Percentiles rank a stretch among this genome's conserved stretches.
phyloP scores from a whole-genome alignment of 176 grass and related monocot genomes.

The Juncus inflexus region DNA sequence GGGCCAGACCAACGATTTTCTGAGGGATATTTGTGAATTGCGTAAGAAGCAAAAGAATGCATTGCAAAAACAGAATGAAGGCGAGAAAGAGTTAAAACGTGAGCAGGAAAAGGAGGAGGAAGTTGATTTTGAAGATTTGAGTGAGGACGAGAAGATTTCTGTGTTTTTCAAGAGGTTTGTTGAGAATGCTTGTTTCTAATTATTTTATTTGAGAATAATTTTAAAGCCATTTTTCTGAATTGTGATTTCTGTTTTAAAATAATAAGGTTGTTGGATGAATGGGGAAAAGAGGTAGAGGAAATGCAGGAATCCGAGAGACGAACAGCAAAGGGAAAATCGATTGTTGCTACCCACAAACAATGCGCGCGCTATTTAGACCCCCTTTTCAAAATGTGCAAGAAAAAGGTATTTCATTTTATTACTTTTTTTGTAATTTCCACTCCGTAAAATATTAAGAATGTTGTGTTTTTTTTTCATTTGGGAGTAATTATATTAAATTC shows the following conservation, averaged over 20 bases:
- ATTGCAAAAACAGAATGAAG: conserved; percentile 34
- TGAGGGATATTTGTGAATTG: conserved; percentile 78
- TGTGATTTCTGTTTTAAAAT: too few relatives aligned
- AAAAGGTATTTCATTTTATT: conserved; percentile 37
- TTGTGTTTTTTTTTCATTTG: too few relatives aligned
- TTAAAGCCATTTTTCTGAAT: too few relatives aligned
- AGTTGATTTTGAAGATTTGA: conserved; percentile 54
- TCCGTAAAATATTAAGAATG: too few relatives aligned
- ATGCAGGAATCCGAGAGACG: conserved; percentile 75
- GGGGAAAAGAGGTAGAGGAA: conserved; percentile 81
- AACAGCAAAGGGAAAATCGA: conserved; percentile 69
- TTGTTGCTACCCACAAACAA: conserved; percentile 87
- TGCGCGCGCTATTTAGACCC: conserved; percentile 79
- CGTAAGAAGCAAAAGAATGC: conserved; percentile 52
- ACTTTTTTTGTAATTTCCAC: too few relatives aligned
- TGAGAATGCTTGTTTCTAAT: too few relatives aligned
- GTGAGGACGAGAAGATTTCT: conserved; percentile 76
- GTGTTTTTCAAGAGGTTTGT: conserved; percentile 60
- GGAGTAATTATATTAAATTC: too few relatives aligned
- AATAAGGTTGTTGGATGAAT: conserved; percentile 59
- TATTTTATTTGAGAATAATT: too few relatives aligned
- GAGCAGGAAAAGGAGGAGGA: conserved; percentile 28
- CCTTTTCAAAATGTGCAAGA: conserved; percentile 85
- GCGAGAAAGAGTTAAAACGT: conserved; percentile 37
- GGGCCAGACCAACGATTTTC: conserved; percentile 92